Conservation (phyloP, 257 asterid genomes). For the Solanum raphanifolium region DNA sequence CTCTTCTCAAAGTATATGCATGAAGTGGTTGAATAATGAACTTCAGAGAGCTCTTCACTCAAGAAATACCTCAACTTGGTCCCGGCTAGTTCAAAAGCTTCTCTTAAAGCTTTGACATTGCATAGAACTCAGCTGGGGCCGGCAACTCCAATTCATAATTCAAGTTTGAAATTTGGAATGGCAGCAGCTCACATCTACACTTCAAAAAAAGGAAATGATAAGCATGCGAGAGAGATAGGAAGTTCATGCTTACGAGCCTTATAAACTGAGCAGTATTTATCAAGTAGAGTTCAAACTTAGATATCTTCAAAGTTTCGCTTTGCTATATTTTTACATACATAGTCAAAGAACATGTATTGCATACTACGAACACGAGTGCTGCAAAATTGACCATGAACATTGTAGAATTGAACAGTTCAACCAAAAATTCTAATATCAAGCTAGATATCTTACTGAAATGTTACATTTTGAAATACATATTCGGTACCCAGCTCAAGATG, state of each 20-base stretch:
- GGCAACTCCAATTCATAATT: slow-evolving; percentile 1
- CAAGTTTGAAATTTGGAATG: slow-evolving; percentile 1
- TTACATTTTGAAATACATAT: neutral
- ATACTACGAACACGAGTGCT: neutral
- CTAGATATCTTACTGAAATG: neutral
- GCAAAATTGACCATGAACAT: neutral
- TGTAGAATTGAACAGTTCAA: neutral
- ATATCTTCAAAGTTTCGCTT: neutral
- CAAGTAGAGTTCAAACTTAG: neutral
- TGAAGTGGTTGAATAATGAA: slow-evolving; percentile 1
- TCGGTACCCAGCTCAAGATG: neutral
- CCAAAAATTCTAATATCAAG: neutral
- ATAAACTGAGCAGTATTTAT: neutral
- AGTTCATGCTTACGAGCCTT: neutral
- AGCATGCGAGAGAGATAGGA: neutral
- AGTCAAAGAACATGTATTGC: neutral
- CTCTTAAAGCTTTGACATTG: neutral
- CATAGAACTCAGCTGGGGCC: neutral
- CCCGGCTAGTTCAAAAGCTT: neutral
- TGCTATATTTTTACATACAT: neutral
- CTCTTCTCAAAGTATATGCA: neutral
- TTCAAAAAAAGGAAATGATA: neutral
- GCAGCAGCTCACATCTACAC: slow-evolving; percentile 1
- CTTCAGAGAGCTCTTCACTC: neutral
- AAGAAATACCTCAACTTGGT: neutral